Evolutionary conservation across 192 early-diverging fungal species (phyloP).

Genomic region (Thoreauomyces humboldtii): DNA sequence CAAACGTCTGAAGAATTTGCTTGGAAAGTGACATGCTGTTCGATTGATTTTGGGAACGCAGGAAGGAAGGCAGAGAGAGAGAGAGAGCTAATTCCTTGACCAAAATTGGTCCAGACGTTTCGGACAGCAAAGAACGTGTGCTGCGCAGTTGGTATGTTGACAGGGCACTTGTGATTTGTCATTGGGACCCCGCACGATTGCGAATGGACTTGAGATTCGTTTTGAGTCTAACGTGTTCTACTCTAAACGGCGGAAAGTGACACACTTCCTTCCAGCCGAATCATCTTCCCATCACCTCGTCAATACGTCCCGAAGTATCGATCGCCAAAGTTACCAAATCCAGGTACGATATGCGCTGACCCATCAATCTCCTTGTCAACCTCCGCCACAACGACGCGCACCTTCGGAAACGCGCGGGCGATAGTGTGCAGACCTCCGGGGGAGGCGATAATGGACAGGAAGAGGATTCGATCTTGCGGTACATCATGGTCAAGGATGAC

Average conservation of each 20-base stretch:
- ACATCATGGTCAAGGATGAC: conserved; percentile 90
- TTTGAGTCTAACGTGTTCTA: no score
- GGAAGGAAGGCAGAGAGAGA: no score
- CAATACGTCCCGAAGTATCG: conserved; percentile 27
- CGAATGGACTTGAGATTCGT: no score
- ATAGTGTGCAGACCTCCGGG: conserved; percentile 77
- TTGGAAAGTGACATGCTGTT: background rate
- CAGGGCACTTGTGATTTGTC: no score
- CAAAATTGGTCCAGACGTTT: no score
- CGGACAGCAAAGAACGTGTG: no score
- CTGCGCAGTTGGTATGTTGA: no score
- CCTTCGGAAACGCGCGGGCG: conserved; percentile 75
- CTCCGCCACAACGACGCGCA: conserved; percentile 77
- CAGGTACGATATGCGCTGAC: conserved; percentile 72
- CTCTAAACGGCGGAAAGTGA: no score
- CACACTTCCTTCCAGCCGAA: no score
- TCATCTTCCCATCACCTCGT: no score
- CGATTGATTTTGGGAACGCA: background rate
- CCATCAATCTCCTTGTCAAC: conserved; percentile 68
- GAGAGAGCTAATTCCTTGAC: background rate
- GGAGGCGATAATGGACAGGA: conserved; percentile 78
- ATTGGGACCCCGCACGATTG: no score
- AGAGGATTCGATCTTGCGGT: conserved; percentile 68
- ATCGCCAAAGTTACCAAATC: conserved; percentile 84
- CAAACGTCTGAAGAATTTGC: background rate